Base-by-base conservation (phyloP, 116 monocot genomes). In the Cymodocea nodosa region DNA sequence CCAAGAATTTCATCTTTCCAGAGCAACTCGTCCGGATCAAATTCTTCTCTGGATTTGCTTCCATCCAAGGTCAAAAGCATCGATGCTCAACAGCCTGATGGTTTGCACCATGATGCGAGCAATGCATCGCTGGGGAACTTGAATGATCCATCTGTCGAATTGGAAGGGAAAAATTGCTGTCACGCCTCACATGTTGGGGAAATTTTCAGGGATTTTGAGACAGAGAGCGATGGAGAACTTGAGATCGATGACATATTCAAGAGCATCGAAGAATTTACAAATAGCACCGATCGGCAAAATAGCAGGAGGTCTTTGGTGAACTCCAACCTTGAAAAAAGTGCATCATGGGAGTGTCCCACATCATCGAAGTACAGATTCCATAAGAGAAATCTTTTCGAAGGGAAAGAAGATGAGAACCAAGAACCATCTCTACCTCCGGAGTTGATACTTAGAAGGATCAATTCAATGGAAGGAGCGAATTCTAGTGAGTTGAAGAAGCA, bases 401-500 rank as follows among this genome's bases (percentile, higher is more conserved):
- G 73, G 66, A 81, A 81, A 48, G 52, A 56, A n/a, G 69, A 68
- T 6, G 81, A 77, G 49, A 63, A 68, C 0, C 69, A 72, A 50
- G 74, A 78, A 40, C 58, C 35, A 6, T 30, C 35, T 0, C 74
- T 83, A 12, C 61, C 87, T n/a, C 69, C 74, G 37, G 90, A 87
- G 67, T 24, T 74, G 61, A 95, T 90, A 50, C 72, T 87, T 9
- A 50, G 61, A 2, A 81, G 91, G 49, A 91, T 95, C 34, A 85
- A 80, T 35, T 85, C 83, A 1, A 87, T 57, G 69, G 85, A 83
- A 40, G 78, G 62, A 24, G 71, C 70, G 51, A 65, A 79, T 50
- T 87, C 90, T 11, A 75, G 71, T 50, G 88, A 97, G 64, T 37
- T 97, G 35, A 91, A 83, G 19, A 83, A 78, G 60, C 81, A 88